Evolutionary conservation across 2,329 filamentous ascomycete species (phyloP).

Genomic region (Thelonectria olida): DNA sequence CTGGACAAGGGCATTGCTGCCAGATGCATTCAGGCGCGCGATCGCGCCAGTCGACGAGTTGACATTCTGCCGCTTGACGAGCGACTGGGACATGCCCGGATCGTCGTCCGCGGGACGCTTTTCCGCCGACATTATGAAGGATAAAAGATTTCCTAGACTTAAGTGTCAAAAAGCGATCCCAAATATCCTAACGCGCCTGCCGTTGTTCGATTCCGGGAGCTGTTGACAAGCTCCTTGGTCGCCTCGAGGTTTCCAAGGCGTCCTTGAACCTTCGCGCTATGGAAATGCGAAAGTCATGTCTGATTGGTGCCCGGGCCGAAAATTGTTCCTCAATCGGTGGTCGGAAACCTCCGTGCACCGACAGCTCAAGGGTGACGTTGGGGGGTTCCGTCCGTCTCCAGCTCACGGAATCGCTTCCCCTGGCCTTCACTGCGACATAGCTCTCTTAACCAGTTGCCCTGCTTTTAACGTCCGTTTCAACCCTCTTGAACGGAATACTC

Average conservation of each 20-base stretch:
- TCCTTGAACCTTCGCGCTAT: constrained; percentile 30
- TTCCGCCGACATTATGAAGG: constrained; percentile 79
- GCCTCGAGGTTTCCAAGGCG: background rate
- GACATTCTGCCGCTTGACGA: constrained; percentile 89
- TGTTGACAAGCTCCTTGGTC: constrained; percentile 25
- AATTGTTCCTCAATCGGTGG: constrained; percentile 44
- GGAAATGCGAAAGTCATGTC: constrained; percentile 25
- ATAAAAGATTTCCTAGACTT: background rate
- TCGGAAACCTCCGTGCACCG: constrained; percentile 36
- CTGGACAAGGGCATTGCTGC: constrained; percentile 57
- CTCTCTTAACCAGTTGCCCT: background rate
- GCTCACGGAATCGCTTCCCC: constrained; percentile 26
- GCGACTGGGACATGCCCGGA: constrained; percentile 80
- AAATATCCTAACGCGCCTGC: constrained; percentile 16
- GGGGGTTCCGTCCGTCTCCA: constrained; percentile 9
- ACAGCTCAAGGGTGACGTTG: constrained; percentile 33
- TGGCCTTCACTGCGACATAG: constrained; percentile 12
- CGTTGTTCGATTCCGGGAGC: constrained; percentile 9
- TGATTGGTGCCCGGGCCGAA: constrained; percentile 47
- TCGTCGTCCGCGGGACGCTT: constrained; percentile 91
- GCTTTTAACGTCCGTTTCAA: background rate
- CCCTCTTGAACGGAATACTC: background rate
- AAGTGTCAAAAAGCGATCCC: constrained; percentile 13
- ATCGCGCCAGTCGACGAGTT: constrained; percentile 57
- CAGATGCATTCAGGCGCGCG: constrained; percentile 61